phyloP scores from a whole-genome alignment of 2,329 filamentous ascomycete genomes.

The Sclerotinia borealis region DNA sequence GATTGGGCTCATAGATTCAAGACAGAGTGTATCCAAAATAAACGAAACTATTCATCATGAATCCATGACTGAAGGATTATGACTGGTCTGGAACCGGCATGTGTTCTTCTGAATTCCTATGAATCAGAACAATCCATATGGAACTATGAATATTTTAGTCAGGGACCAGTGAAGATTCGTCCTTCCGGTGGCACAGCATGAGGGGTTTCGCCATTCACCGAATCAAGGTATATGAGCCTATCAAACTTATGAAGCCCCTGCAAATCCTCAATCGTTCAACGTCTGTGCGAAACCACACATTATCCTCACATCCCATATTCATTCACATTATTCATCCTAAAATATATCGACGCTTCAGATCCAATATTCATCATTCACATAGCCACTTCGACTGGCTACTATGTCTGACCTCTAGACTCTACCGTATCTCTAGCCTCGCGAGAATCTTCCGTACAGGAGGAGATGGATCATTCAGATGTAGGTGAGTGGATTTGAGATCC shows the following conservation, averaged over 20 bases:
- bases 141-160: neutral
- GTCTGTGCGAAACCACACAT: neutral
- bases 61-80: neutral
- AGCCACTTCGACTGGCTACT: constrained; percentile 9
- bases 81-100: neutral
- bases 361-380: neutral
- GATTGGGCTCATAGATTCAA: neutral
- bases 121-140: neutral
- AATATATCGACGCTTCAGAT: constrained; percentile 9
- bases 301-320: neutral
- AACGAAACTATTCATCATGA: neutral
- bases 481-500: neutral
- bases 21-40: neutral
- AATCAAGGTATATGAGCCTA: constrained; percentile 1
- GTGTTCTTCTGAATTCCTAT: neutral
- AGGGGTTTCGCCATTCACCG: constrained; percentile 3
- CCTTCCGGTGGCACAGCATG: neutral
- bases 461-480: neutral
- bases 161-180: constrained; percentile 5
- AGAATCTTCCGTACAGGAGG: neutral
- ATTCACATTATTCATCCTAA: neutral
- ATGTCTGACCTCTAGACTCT: neutral
- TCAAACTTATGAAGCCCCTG: neutral
- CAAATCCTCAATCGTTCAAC: neutral
- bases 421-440: neutral